A percentile compares a stretch with the other conserved stretches of the same genome.
These are phyloP conservation scores for Hygrophoropsis aurantiaca DNA, from an alignment of 768 basidiomycete genomes.

Conservation along the genomic window DNA sequence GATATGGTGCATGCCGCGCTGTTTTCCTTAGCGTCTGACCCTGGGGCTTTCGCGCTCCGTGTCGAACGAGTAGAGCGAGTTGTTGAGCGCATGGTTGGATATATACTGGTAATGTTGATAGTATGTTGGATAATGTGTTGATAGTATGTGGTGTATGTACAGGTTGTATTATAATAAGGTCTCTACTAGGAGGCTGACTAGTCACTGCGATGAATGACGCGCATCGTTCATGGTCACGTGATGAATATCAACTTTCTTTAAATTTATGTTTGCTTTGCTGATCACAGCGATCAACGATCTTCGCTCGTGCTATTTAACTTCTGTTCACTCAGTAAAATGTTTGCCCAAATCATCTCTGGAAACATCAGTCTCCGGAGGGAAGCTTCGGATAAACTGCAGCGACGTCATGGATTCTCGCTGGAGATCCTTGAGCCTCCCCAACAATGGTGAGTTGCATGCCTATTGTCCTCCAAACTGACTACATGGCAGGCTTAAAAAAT, in stretches of 20 bases:
- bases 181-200: slow-evolving; percentile 20
- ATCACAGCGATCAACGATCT: background rate
- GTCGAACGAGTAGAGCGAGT: slow-evolving; percentile 27
- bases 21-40: slow-evolving; percentile 19
- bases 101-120: slow-evolving; percentile 3
- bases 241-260: slow-evolving; percentile 2
- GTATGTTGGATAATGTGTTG: slow-evolving; percentile 23
- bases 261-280: no score
- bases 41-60: slow-evolving; percentile 11
- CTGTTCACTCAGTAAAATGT: no score
- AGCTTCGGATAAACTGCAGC: no score
- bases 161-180: slow-evolving; percentile 3
- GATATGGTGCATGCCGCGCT: background rate
- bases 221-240: slow-evolving; percentile 18
- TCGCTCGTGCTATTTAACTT: no score
- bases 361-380: no score
- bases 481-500: no score
- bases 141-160: background rate
- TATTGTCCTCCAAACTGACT: no score
- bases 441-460: no score
- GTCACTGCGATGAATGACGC: no score
- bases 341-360: no score
- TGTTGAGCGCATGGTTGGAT: slow-evolving; percentile 21
- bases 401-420: no score
- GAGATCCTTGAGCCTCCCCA: no score